phyloP scores from a whole-genome alignment of 345 rosid genomes.

The Clausena lansium region DNA sequence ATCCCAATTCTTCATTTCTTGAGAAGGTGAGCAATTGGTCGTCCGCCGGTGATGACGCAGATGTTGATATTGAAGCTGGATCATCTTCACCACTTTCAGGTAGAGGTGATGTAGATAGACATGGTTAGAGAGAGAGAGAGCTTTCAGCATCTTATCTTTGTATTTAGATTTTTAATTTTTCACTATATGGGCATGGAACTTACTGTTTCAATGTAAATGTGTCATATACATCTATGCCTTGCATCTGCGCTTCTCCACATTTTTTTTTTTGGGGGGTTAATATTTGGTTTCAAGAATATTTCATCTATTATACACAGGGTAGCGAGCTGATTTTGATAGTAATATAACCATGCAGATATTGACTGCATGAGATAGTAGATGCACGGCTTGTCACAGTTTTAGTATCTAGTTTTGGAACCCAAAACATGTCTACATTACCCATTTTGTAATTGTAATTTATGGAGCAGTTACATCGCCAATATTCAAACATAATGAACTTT shows the following conservation, averaged over 20 bases:
- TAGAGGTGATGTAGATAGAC: constrained; percentile 27
- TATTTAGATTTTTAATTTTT: not conserved
- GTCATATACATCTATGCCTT: not conserved
- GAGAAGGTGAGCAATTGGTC: constrained; percentile 42
- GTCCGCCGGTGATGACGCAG: constrained; percentile 30
- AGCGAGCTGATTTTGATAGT: no score
- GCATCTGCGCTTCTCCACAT: not conserved
- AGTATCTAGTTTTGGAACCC: no score
- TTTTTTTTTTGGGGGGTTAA: not conserved
- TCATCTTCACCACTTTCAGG: constrained; percentile 28
- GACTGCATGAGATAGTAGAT: no score
- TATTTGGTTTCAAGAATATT: not conserved
- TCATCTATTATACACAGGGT: not conserved
- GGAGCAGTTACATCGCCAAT: not conserved
- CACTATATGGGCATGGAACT: not conserved
- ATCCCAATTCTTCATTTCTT: constrained; percentile 29
- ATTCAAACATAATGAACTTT: not conserved
- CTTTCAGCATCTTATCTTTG: not conserved
- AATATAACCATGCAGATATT: no score
- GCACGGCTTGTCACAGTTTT: no score
- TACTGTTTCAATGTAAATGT: not conserved
- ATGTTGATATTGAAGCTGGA: constrained; percentile 48
- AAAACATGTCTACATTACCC: not conserved
- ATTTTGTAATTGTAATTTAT: not conserved
- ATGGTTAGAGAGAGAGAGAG: not conserved